Evolutionary conservation across 768 basidiomycete genomes (phyloP).

Genomic region (Rhizopogon roseolus): DNA sequence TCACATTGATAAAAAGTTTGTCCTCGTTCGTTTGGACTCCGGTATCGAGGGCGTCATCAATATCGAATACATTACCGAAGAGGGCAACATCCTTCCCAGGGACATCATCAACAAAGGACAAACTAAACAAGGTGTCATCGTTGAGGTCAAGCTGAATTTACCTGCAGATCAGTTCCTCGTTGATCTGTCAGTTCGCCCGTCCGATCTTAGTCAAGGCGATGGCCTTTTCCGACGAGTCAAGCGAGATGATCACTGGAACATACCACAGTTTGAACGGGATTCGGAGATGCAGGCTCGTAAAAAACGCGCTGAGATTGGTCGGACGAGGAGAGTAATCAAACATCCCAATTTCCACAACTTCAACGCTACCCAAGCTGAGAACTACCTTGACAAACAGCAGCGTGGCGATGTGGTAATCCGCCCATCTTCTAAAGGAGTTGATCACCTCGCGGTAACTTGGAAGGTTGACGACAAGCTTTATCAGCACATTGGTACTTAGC

Average conservation of each 20-base stretch:
- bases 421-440: slow-evolving; percentile 88
- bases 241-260: slow-evolving; percentile 63
- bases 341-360: slow-evolving; percentile 98
- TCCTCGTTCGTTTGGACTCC: slow-evolving; percentile 81
- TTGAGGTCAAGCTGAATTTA: slow-evolving; percentile 62
- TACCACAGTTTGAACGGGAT: slow-evolving; percentile 59
- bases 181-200: slow-evolving; percentile 65
- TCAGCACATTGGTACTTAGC: slow-evolving; percentile 84
- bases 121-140: slow-evolving; percentile 73
- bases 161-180: slow-evolving; percentile 62
- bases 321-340: slow-evolving; percentile 83
- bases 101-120: slow-evolving; percentile 72
- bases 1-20: slow-evolving; percentile 46
- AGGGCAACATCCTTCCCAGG: slow-evolving; percentile 31
- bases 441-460: slow-evolving; percentile 98
- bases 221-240: slow-evolving; percentile 54
- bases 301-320: slow-evolving; percentile 79
- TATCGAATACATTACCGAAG: slow-evolving; percentile 52
- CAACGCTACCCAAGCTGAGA: slow-evolving; percentile 85
- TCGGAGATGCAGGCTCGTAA: slow-evolving; percentile 71
- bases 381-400: slow-evolving; percentile 83
- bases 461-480: slow-evolving; percentile 95
- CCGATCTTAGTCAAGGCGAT: slow-evolving; percentile 61
- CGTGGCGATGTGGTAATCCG: slow-evolving; percentile 95
- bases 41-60: slow-evolving; percentile 84